Evolutionary conservation across 768 basidiomycete genomes (phyloP), one percentile per base, ranked within the genome.

Genomic region (Macrocybe gigantea): DNA sequence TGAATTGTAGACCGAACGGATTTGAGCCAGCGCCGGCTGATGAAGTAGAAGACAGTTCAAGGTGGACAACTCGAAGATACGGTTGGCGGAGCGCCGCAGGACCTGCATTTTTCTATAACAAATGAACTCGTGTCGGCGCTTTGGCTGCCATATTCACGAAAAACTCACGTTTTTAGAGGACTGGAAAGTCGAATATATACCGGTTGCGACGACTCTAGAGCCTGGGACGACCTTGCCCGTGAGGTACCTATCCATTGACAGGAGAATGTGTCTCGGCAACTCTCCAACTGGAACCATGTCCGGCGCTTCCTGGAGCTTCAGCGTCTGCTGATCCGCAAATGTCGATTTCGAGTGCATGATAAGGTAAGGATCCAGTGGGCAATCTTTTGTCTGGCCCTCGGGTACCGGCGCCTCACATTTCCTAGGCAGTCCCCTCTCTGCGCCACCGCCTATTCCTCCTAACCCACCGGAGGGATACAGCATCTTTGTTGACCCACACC

Each of bases 241-340:
- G 46, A 98, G 73, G 59, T 93, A 85, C 64, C 95, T 74, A 64
- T 99, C 96, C 5, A 82, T 83, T 30, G 90, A 94, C 22, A 99
- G 72, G 44, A 95, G 76, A 78, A 99, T 93, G 62, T 98, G 96
- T 42, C 94, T 71, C 7, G 96, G 96, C 37, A 99, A 73, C 61
- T 99, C 96, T 75, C 96, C 96, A 22, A 98, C 94, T 0, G 96
- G 96, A 1, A 99, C 96, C 92, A 97, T 96, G 64, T 99, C 96
- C 0, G 96, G 96, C 12, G 95, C 94, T 66, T 99, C 96, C 66
- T 99, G 96, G 9, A 99, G 78, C 64, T 99, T 99, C 56, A 99
- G 76, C 8, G 82, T 88, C 66, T 99, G 96, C 56, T 96, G 93
- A 61, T 99, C 96, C 6, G 93, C 86, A 60, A 98, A 99, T 5